Percentiles rank a stretch among this genome's conserved stretches.
Conservation (phyloP, 306 rosid genomes). For the Heteromeles arbutifolia region DNA sequence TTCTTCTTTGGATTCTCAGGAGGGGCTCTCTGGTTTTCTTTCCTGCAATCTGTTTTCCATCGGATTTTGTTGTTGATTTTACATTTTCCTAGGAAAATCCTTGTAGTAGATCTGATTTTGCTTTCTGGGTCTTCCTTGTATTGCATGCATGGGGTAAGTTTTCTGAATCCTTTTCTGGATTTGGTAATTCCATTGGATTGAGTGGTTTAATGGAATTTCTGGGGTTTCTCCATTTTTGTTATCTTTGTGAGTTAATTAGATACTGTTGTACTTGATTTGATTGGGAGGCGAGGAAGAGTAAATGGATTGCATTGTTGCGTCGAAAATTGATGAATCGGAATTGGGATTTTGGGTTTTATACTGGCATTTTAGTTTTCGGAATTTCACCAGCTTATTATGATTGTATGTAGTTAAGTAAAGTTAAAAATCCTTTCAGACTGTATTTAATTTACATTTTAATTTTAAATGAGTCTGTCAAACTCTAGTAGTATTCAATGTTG, state of each 20-base stretch:
- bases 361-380: constrained; percentile 2
- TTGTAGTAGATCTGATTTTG: constrained; percentile 15
- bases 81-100: constrained; percentile 8
- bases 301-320: neutral
- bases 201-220: neutral
- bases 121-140: constrained; percentile 18
- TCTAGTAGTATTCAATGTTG: no score
- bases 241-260: neutral
- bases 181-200: constrained; percentile 1
- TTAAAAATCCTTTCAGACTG: neutral
- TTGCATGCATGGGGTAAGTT: constrained; percentile 57
- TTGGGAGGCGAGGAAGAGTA: neutral
- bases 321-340: neutral
- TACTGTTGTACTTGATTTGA: neutral
- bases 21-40: constrained; percentile 19
- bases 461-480: no score
- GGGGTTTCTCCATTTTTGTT: neutral
- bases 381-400: neutral
- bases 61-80: constrained; percentile 12
- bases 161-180: constrained; percentile 20
- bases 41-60: constrained; percentile 22
- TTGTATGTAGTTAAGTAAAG: neutral
- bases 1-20: constrained; percentile 9
- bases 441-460: no score
- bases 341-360: neutral